Evolutionary conservation across 2,329 filamentous ascomycete species (phyloP).

Genomic region (Trichophyton rubrum): DNA sequence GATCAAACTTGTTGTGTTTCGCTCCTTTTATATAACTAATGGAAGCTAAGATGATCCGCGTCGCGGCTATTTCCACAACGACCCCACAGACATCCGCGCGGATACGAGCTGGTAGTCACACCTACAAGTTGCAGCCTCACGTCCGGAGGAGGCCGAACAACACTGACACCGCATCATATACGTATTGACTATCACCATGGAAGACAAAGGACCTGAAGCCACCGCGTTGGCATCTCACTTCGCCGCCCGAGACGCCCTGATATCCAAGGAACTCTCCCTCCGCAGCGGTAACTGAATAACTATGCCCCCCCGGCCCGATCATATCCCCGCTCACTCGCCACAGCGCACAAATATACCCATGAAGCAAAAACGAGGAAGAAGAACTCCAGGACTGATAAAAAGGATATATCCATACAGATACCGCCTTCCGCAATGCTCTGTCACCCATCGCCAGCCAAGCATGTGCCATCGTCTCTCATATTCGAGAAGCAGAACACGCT

Average conservation of each 20-base stretch:
- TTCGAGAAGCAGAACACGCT: conserved; percentile 63
- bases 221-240: neutral
- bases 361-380: no score
- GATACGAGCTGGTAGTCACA: no score
- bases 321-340: neutral
- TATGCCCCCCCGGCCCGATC: neutral
- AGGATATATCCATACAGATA: conserved; percentile 15
- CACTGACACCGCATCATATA: neutral
- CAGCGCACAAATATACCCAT: neutral
- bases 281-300: conserved; percentile 10
- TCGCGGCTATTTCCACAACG: no score
- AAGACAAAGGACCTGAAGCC: neutral
- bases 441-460: conserved; percentile 69
- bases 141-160: neutral
- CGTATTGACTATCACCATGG: neutral
- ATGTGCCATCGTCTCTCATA: conserved; percentile 64
- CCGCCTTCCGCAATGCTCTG: conserved; percentile 38
- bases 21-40: no score
- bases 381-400: neutral
- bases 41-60: no score
- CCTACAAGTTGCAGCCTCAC: no score
- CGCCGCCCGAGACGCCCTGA: conserved; percentile 4
- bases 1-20: no score
- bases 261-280: conserved; percentile 9
- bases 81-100: no score